Conservation (phyloP, 169 alveolate genomes). For the Plasmodium falciparum region DNA sequence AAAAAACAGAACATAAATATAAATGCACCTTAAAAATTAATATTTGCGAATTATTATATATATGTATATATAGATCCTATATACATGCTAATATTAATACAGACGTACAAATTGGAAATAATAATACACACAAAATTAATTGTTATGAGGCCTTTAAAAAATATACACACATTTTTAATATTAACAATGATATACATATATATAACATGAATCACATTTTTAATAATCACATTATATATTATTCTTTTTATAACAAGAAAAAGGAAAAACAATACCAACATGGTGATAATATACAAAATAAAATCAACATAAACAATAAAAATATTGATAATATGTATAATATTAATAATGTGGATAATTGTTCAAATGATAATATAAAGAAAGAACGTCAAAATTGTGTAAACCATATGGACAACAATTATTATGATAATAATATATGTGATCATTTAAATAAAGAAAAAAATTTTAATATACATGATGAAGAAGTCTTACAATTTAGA, state of each 20-base stretch:
- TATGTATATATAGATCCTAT: constrained; percentile 66
- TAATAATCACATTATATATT: constrained; percentile 60
- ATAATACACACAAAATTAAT: constrained; percentile 10
- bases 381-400: neutral
- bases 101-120: constrained; percentile 23
- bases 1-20: constrained; percentile 74
- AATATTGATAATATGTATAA: too few relatives aligned
- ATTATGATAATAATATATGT: neutral
- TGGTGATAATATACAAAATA: neutral
- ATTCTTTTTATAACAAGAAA: constrained; percentile 42
- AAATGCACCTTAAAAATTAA: constrained; percentile 57
- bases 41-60: constrained; percentile 61
- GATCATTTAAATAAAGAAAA: neutral
- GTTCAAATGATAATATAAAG: neutral
- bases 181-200: constrained; percentile 67
- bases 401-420: neutral
- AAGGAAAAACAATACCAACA: neutral
- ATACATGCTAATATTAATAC: constrained; percentile 64
- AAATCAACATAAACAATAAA: neutral
- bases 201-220: constrained; percentile 63
- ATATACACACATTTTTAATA: constrained; percentile 72
- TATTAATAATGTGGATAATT: too few relatives aligned
- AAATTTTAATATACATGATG: constrained; percentile 1
- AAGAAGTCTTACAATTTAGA: constrained; percentile 31
- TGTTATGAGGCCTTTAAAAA: constrained; percentile 72